phyloP scores from a whole-genome alignment of 2,329 filamentous ascomycete genomes.

The Colletotrichum caudatum region DNA sequence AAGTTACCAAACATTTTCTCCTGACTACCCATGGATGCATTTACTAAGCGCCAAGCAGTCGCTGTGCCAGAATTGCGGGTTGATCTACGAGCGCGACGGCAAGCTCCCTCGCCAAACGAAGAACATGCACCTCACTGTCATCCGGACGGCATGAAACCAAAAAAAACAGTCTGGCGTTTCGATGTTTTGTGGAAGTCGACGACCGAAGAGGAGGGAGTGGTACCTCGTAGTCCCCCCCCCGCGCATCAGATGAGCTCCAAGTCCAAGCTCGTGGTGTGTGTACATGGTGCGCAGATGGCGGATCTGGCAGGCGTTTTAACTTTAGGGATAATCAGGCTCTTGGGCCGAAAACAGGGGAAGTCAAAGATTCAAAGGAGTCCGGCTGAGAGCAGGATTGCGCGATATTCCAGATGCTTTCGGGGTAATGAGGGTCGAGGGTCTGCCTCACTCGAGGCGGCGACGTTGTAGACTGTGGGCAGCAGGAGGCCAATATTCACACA shows the following conservation, averaged over 20 bases:
- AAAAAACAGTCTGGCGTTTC: neutral
- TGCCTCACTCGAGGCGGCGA: neutral
- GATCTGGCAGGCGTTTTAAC: conserved; percentile 32
- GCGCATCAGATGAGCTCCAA: conserved; percentile 46
- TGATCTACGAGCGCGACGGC: conserved; percentile 88
- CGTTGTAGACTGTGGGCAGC: conserved; percentile 29
- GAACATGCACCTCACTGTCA: conserved; percentile 41
- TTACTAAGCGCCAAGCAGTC: conserved; percentile 63
- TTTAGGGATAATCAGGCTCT: conserved; percentile 30
- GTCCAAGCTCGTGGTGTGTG: conserved; percentile 12
- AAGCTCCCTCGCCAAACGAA: conserved; percentile 69
- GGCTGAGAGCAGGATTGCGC: conserved; percentile 34
- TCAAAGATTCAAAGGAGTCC: conserved; percentile 39
- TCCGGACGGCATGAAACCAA: conserved; percentile 32
- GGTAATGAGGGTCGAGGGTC: conserved; percentile 26
- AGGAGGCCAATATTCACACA: conserved; percentile 13
- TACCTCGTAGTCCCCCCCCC: neutral
- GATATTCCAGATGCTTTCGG: conserved; percentile 38
- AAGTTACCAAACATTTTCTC: conserved; percentile 54
- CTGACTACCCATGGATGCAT: conserved; percentile 27
- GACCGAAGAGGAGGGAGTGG: neutral
- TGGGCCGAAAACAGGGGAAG: conserved; percentile 28
- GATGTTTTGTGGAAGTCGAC: neutral
- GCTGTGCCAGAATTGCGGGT: conserved; percentile 93
- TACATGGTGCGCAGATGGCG: conserved; percentile 31